Evolutionary conservation across 495 filamentous ascomycete species (phyloP).

Genomic region (Xylaria sp.): DNA sequence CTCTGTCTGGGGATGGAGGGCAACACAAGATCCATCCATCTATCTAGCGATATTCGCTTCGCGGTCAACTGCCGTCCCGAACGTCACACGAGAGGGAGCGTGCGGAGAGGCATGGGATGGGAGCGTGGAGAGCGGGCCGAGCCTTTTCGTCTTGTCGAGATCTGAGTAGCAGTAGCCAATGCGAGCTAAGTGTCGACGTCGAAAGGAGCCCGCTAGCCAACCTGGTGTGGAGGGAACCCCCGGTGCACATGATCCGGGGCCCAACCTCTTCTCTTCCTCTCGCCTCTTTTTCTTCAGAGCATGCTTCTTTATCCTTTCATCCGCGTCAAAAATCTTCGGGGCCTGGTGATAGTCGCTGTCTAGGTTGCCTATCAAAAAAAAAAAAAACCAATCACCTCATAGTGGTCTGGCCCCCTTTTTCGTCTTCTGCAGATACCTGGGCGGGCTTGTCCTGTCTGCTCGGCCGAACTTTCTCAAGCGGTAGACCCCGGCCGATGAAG

Average conservation of each 20-base stretch:
- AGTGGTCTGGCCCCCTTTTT: background rate
- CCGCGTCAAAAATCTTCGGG: background rate
- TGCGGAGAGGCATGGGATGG: conserved; percentile 2
- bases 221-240: background rate
- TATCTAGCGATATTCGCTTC: background rate
- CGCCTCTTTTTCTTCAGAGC: background rate
- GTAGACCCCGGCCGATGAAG: background rate
- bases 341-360: background rate
- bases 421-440: background rate
- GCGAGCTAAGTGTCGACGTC: background rate
- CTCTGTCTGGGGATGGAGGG: background rate
- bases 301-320: too few species aligned
- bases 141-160: conserved; percentile 3
- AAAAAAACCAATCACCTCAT: background rate
- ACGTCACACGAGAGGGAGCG: background rate
- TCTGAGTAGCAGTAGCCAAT: background rate
- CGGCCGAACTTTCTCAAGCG: background rate
- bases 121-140: conserved; percentile 22
- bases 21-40: background rate
- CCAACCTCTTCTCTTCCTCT: background rate
- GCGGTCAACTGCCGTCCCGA: conserved; percentile 2
- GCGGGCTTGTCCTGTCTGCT: background rate
- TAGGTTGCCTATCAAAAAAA: background rate
- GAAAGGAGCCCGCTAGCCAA: background rate
- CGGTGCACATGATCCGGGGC: background rate